These are phyloP conservation scores for Aureobasidium pullulans DNA, from an alignment of 2,329 filamentous ascomycete genomes.

Conservation along the genomic window DNA sequence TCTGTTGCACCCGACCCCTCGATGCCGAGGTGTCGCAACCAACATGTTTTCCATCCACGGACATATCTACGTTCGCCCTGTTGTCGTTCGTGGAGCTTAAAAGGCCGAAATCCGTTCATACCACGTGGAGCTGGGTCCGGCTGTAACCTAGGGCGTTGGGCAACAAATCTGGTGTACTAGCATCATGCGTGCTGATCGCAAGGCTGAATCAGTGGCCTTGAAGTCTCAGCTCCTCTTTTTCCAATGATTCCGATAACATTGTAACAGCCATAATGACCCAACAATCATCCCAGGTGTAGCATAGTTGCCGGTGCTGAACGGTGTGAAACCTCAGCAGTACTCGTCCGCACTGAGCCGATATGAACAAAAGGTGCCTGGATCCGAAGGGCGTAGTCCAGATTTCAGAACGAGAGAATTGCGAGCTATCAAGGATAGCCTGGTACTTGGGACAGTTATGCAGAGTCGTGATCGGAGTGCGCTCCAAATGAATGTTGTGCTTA, in stretches of 20 bases:
- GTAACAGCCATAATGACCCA: not conserved
- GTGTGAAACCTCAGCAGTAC: not conserved
- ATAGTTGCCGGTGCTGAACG: not conserved
- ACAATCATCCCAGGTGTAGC: not conserved
- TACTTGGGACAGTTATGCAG: too few species aligned
- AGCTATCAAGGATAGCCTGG: too few species aligned
- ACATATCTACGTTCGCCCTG: not conserved
- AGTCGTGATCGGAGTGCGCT: too few species aligned
- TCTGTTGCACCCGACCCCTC: not conserved
- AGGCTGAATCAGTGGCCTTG: not conserved
- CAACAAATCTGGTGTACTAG: not conserved
- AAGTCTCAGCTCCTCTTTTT: not conserved
- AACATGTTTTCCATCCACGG: not conserved
- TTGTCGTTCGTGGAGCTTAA: not conserved
- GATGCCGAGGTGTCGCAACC: not conserved
- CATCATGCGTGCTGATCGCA: not conserved
- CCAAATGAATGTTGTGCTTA: too few species aligned
- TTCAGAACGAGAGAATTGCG: too few species aligned
- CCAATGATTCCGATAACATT: not conserved
- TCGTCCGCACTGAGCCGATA: constrained; percentile 2
- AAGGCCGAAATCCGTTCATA: not conserved
- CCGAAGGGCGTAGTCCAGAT: too few species aligned
- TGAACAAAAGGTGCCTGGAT: not conserved
- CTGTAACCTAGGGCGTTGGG: not conserved
- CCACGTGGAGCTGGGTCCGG: not conserved